phyloP scores from a whole-genome alignment of 768 basidiomycete genomes.

The Pleurotus salmoneostramineus region DNA sequence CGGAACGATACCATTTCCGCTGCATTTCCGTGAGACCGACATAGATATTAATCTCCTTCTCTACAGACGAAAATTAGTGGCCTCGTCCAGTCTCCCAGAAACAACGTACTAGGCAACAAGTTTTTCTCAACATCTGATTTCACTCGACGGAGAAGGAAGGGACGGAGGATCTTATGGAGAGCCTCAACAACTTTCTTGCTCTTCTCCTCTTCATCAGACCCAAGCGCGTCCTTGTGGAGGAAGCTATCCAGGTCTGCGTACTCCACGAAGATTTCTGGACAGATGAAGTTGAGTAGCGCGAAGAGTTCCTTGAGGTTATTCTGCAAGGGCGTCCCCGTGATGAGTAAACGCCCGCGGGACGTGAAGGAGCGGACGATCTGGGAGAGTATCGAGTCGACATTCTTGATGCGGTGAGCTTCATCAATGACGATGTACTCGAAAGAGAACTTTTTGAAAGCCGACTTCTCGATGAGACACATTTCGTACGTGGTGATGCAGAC shows the following conservation, averaged over 20 bases:
- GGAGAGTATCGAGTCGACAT: slow-evolving; percentile 91
- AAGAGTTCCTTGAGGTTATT: slow-evolving; percentile 97
- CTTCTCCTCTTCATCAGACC: slow-evolving; percentile 65
- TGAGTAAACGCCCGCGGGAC: slow-evolving; percentile 85
- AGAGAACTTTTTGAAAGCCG: slow-evolving; percentile 88
- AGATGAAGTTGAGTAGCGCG: slow-evolving; percentile 90
- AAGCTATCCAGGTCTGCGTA: slow-evolving; percentile 92
- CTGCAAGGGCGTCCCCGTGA: slow-evolving; percentile 95
- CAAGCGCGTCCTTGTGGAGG: slow-evolving; percentile 81
- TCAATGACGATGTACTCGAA: slow-evolving; percentile 99
- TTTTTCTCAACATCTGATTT: slow-evolving; percentile 98
- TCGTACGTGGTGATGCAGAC: slow-evolving; percentile 97
- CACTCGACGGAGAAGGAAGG: slow-evolving; percentile 90
- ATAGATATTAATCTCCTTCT: slow-evolving; percentile 99
- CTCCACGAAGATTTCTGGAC: slow-evolving; percentile 92
- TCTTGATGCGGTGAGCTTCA: slow-evolving; percentile 99
- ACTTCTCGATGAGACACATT: slow-evolving; percentile 93
- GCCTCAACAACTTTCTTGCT: slow-evolving; percentile 95
- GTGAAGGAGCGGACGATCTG: slow-evolving; percentile 92
- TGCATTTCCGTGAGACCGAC: slow-evolving; percentile 98
- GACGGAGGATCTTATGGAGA: slow-evolving; percentile 92
- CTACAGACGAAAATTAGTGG: slow-evolving; percentile 29
- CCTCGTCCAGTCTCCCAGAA: not conserved
- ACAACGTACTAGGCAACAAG: slow-evolving; percentile 74
- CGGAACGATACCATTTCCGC: slow-evolving; percentile 94